phyloP scores from a whole-genome alignment of 192 early-diverging fungal species.

The Phycomyces blakesleeanus region DNA sequence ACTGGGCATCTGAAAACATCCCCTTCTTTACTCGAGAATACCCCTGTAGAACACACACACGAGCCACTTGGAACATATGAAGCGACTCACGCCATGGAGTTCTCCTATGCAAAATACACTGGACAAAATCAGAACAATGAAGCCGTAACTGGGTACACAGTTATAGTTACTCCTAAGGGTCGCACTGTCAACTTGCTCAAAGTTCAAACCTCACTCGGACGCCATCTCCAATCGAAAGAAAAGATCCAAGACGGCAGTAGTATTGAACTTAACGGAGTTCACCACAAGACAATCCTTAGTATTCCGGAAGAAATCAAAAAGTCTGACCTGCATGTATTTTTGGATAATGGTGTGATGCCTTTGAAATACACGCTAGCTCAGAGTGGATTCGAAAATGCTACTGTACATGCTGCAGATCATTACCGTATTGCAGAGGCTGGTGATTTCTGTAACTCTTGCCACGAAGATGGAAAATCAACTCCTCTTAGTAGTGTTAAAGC shows the following conservation, averaged over 20 bases:
- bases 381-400: background rate
- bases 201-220: conserved; percentile 6
- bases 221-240: background rate
- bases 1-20: conserved; percentile 23
- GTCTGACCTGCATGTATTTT: conserved; percentile 9
- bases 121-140: background rate
- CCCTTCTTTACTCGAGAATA: background rate
- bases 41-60: background rate
- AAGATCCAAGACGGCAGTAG: background rate
- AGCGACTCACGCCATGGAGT: background rate
- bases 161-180: conserved; percentile 5
- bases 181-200: conserved; percentile 17
- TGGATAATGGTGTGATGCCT: conserved; percentile 14
- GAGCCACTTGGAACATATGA: background rate
- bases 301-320: background rate
- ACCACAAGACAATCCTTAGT: background rate
- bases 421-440: conserved; percentile 44
- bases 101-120: background rate
- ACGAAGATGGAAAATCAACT: conserved; percentile 3
- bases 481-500: conserved; percentile 46
- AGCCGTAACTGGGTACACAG: background rate
- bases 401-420: conserved; percentile 29
- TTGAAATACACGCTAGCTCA: conserved; percentile 11
- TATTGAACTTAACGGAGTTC: background rate
- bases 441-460: conserved; percentile 46